Percentiles rank a stretch among this genome's conserved stretches.
These are phyloP conservation scores for Bryoglossum gracile DNA, from an alignment of 495 filamentous ascomycete species.

Conservation along the genomic window DNA sequence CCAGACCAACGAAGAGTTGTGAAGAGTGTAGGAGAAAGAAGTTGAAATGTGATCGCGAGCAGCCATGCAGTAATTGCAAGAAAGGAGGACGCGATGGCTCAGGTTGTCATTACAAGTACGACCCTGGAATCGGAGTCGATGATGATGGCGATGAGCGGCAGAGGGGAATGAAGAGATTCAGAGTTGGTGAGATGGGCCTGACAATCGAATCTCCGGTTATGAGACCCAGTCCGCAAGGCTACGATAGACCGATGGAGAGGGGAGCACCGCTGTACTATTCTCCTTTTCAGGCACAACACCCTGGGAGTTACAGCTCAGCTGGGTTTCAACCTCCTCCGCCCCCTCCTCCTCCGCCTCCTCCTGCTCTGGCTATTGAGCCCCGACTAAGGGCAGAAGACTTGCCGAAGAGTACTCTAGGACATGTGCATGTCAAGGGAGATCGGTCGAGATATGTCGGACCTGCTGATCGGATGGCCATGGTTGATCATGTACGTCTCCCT, in stretches of 20 bases:
- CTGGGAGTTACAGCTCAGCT: too few species aligned
- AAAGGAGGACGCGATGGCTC: slow-evolving; percentile 13
- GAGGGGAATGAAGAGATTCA: slow-evolving; percentile 6
- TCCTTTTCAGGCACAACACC: too few species aligned
- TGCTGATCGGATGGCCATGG: slow-evolving; percentile 17
- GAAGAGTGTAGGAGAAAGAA: slow-evolving; percentile 22
- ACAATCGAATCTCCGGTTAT: background rate
- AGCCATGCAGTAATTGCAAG: slow-evolving; percentile 21
- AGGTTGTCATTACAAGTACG: slow-evolving; percentile 6
- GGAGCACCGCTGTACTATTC: too few species aligned
- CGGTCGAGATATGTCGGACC: slow-evolving; percentile 15
- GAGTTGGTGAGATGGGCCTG: slow-evolving; percentile 4
- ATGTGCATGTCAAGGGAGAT: slow-evolving; percentile 11
- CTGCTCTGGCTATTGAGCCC: background rate
- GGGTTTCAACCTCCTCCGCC: background rate
- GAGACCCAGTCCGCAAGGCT: background rate
- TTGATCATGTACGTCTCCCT: slow-evolving; percentile 15
- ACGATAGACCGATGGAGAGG: too few species aligned
- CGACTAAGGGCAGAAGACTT: too few species aligned
- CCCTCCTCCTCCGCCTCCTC: background rate
- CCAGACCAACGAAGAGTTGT: slow-evolving; percentile 11
- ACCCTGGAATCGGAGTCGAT: background rate
- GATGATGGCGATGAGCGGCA: background rate
- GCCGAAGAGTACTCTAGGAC: slow-evolving; percentile 3
- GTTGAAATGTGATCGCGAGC: slow-evolving; percentile 20